These are phyloP conservation scores for Vachellia collinsii DNA, from an alignment of 306 rosid genomes.

Conservation along the genomic window DNA sequence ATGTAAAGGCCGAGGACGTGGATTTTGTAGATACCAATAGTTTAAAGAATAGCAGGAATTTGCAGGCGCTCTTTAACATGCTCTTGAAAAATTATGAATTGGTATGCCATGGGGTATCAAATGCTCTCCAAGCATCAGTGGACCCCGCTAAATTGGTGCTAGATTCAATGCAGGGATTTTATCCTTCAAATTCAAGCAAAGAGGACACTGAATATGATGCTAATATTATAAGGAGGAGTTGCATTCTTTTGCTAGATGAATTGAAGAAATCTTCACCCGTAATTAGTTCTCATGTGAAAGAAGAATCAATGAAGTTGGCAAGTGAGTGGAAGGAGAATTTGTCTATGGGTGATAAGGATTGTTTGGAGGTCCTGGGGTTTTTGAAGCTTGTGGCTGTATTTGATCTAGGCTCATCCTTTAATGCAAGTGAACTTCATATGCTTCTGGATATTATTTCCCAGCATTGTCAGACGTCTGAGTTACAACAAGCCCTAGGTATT, in stretches of 20 bases:
- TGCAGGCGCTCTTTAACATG: constrained; percentile 42
- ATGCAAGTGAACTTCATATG: constrained; percentile 38
- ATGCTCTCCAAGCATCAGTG: constrained; percentile 38
- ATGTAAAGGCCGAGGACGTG: constrained; percentile 30
- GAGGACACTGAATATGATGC: constrained; percentile 32
- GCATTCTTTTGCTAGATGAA: constrained; percentile 48
- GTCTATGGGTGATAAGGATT: constrained; percentile 18
- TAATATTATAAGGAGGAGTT: constrained; percentile 44
- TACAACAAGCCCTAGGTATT: constrained; percentile 34
- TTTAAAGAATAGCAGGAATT: constrained; percentile 33
- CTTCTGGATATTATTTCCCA: constrained; percentile 44
- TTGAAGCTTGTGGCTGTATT: constrained; percentile 47
- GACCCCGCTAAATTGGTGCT: constrained; percentile 54
- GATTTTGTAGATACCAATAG: constrained; percentile 3
- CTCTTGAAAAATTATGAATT: constrained; percentile 42
- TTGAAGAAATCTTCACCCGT: constrained; percentile 43
- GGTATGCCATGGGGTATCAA: constrained; percentile 26
- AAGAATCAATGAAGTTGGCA: constrained; percentile 49
- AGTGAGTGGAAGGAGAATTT: constrained; percentile 51
- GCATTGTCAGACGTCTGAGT: constrained; percentile 37
- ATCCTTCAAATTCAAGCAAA: constrained; percentile 33
- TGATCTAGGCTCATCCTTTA: constrained; percentile 41
- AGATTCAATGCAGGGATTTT: constrained; percentile 51
- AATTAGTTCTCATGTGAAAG: constrained; percentile 43
- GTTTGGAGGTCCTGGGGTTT: constrained; percentile 51